These are phyloP conservation scores for Spergularia bocconei DNA, from an alignment of 148 eudicot genomes.

Conservation along the genomic window DNA sequence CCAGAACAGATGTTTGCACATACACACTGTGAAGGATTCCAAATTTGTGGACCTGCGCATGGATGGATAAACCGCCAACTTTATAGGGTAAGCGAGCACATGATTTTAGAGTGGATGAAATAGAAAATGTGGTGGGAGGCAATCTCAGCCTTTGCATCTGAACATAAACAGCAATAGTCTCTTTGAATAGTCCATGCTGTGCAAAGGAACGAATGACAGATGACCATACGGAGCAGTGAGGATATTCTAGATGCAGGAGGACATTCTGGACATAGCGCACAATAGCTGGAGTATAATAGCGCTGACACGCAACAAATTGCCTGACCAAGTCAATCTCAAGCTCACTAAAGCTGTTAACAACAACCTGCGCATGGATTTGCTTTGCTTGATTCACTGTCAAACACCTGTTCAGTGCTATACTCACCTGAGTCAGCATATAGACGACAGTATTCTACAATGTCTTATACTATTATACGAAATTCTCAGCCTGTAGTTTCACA, in stretches of 20 bases:
- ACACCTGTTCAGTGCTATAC: constrained; percentile 34
- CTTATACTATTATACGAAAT: neutral
- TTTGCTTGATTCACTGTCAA: constrained; percentile 51
- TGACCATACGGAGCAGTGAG: constrained; percentile 48
- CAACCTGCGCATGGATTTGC: constrained; percentile 62
- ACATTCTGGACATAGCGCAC: constrained; percentile 37
- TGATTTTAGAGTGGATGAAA: constrained; percentile 63
- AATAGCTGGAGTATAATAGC: constrained; percentile 20
- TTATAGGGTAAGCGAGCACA: constrained; percentile 49
- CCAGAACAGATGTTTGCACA: constrained; percentile 70
- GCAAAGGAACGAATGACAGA: constrained; percentile 49
- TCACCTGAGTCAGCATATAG: constrained; percentile 47
- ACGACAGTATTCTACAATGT: neutral
- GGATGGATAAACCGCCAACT: constrained; percentile 59
- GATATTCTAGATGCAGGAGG: constrained; percentile 37
- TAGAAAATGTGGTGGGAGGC: constrained; percentile 42
- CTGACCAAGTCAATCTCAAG: constrained; percentile 40
- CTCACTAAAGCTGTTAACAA: constrained; percentile 35
- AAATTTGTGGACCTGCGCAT: constrained; percentile 59
- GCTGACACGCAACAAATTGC: constrained; percentile 32
- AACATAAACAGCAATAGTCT: constrained; percentile 51
- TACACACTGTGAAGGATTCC: constrained; percentile 52
- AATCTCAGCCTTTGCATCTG: constrained; percentile 47
- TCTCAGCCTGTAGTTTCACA: neutral
- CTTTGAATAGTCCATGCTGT: constrained; percentile 46